Evolutionary conservation across 345 rosid genomes (phyloP), one percentile per base, ranked within the genome.

Genomic region (Litchi chinensis): DNA sequence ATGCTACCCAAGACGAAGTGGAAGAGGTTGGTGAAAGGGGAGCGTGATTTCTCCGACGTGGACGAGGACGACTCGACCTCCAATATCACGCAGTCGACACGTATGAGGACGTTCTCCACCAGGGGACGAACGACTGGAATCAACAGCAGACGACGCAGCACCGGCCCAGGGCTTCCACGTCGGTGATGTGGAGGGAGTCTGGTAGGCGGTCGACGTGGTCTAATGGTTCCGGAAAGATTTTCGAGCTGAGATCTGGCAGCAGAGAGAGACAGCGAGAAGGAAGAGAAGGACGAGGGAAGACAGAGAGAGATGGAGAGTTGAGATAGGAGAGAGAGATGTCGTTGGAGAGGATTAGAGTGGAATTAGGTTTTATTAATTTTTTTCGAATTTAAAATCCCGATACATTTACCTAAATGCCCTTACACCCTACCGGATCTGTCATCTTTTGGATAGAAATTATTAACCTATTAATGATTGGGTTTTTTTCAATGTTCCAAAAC

Each of bases 201-300:
- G 97, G 98, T 0, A 96, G 89, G 24, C 87, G 89, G 87, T 96
- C 99, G 89, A 96, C 87, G 82, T 91, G 97, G 87, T 96, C 97
- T 81, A 84, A 72, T 71, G 64, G 54, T 26, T 77, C 78, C 0
- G 93, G 93, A 69, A 84, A 82, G 85, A 90, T 86, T 48, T 89
- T 73, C 56, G 90, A 82, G 26, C 85, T 80, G 40, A 85, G 93
- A 89, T 91, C 95, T 87, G 88, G 69, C 7, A 87, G 79, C 6
- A 56, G 9, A 16, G 28, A 26, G 28, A 26, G 28, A 26, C 28
- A 26, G 28, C 1, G 28, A 26, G 28, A 0, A 26, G 28, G 28
- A 26, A 26, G 1, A 26, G 28, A 26, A 1, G 28, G 28, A 26
- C 0, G 28, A 26, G 1, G 1, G 28, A 0, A 26, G 1, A 26